These are phyloP conservation scores for Backusella parvicylindrica DNA, from an alignment of 192 early-diverging fungal species.

Conservation along the genomic window DNA sequence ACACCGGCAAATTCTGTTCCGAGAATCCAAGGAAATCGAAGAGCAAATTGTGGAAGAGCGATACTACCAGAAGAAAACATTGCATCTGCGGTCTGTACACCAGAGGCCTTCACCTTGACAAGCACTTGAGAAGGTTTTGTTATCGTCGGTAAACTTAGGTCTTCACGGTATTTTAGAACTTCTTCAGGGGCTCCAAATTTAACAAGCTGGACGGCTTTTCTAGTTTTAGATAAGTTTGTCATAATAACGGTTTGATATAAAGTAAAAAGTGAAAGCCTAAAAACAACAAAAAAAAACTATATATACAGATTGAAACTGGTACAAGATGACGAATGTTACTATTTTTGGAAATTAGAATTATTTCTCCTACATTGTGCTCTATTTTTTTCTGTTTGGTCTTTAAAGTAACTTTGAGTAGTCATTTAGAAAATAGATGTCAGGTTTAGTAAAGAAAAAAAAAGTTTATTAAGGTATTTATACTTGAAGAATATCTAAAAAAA, in stretches of 20 bases:
- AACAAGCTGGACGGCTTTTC: slow-evolving; percentile 8
- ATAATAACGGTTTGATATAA: not conserved
- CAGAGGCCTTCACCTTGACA: slow-evolving; percentile 15
- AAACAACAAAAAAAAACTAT: not conserved
- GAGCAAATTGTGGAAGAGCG: not conserved
- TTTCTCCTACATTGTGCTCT: not conserved
- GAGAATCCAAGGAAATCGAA: not conserved
- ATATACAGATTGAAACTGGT: not conserved
- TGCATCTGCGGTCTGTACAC: slow-evolving; percentile 26
- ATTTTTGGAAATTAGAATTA: not conserved
- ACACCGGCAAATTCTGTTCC: slow-evolving; percentile 25
- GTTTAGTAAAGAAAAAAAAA: too few species aligned
- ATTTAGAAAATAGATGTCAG: too few species aligned
- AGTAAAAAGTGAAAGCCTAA: not conserved
- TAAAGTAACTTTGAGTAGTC: too few species aligned
- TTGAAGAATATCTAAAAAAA: too few species aligned
- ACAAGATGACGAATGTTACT: slow-evolving; percentile 2
- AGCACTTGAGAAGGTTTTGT: slow-evolving; percentile 3
- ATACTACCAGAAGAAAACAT: slow-evolving; percentile 12
- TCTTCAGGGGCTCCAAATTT: slow-evolving; percentile 5
- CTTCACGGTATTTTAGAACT: not conserved
- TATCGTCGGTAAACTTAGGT: not conserved
- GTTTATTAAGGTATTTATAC: too few species aligned
- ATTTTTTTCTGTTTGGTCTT: slow-evolving; percentile 1
- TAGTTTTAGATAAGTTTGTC: slow-evolving; percentile 8